Percentiles rank a stretch among this genome's conserved stretches.
Conservation (phyloP, 768 basidiomycete genomes). For the Leccinum broughii region DNA sequence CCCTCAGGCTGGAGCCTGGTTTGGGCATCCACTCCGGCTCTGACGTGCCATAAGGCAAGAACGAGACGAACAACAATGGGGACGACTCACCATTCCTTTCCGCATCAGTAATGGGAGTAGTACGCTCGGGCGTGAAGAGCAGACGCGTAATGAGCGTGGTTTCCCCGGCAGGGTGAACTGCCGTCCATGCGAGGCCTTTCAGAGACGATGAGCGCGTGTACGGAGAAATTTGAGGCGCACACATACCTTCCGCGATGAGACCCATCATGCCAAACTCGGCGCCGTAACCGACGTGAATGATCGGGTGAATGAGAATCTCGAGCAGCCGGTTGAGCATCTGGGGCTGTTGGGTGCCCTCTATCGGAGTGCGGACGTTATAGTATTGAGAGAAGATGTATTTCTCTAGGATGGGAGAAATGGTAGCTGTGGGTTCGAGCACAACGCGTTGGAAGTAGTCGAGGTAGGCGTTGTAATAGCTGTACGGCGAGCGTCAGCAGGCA, state of each 20-base stretch:
- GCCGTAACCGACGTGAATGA: slow-evolving; percentile 66
- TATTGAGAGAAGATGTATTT: slow-evolving; percentile 58
- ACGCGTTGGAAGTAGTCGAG: slow-evolving; percentile 33
- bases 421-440: slow-evolving; percentile 30
- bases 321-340: slow-evolving; percentile 61
- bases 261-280: slow-evolving; percentile 65
- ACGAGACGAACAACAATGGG: neutral
- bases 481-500: neutral
- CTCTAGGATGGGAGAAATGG: slow-evolving; percentile 48
- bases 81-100: slow-evolving; percentile 19
- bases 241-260: slow-evolving; percentile 48
- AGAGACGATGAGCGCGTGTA: too few relatives aligned
- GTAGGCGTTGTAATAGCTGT: slow-evolving; percentile 35
- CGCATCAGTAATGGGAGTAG: slow-evolving; percentile 21
- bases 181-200: slow-evolving; percentile 7
- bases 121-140: slow-evolving; percentile 26
- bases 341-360: slow-evolving; percentile 35
- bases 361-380: slow-evolving; percentile 43
- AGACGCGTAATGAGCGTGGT: slow-evolving; percentile 38
- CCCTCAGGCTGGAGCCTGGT: slow-evolving; percentile 37
- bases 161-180: slow-evolving; percentile 46
- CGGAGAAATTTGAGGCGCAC: too few relatives aligned
- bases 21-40: slow-evolving; percentile 34
- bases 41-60: slow-evolving; percentile 3
- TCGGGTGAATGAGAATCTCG: slow-evolving; percentile 60